phyloP scores from a whole-genome alignment of 495 filamentous ascomycete species.

The Tuber calosporum region DNA sequence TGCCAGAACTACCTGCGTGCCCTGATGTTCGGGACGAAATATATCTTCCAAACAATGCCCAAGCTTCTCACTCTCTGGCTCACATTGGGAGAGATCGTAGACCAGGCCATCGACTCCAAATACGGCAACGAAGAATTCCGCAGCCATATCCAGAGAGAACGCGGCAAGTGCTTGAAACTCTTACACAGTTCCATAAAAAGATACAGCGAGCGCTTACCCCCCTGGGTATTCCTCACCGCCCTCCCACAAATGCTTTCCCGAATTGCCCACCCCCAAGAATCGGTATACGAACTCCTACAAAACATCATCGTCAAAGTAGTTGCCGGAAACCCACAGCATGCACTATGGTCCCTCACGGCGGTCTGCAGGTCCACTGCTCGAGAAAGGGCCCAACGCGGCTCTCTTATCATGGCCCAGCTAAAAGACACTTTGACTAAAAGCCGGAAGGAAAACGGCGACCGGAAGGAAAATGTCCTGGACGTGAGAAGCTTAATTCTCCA shows the following conservation, averaged over 20 bases:
- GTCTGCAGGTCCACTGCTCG: slow-evolving; percentile 55
- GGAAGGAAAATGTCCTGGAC: slow-evolving; percentile 48
- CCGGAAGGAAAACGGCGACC: slow-evolving; percentile 47
- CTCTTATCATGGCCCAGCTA: slow-evolving; percentile 39
- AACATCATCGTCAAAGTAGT: slow-evolving; percentile 77
- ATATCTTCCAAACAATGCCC: slow-evolving; percentile 86
- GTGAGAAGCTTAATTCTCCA: slow-evolving; percentile 65
- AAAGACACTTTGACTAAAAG: slow-evolving; percentile 50
- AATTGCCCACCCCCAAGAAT: slow-evolving; percentile 73
- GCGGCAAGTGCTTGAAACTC: slow-evolving; percentile 59
- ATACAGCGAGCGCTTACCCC: slow-evolving; percentile 65
- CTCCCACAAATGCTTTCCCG: slow-evolving; percentile 86
- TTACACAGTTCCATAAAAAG: slow-evolving; percentile 68
- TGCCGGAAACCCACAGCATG: slow-evolving; percentile 71
- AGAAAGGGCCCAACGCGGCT: slow-evolving; percentile 52
- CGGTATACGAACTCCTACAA: slow-evolving; percentile 66
- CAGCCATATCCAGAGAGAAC: slow-evolving; percentile 49
- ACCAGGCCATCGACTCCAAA: slow-evolving; percentile 60
- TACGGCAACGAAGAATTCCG: slow-evolving; percentile 60
- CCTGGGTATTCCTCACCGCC: slow-evolving; percentile 84
- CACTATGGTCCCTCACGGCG: slow-evolving; percentile 86
- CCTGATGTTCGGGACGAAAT: slow-evolving; percentile 80
- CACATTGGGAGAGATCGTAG: slow-evolving; percentile 70
- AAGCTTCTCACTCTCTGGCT: slow-evolving; percentile 88
- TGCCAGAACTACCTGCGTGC: slow-evolving; percentile 89